Evolutionary conservation across 768 basidiomycete genomes (phyloP).

Genomic region (Suillus spraguei): DNA sequence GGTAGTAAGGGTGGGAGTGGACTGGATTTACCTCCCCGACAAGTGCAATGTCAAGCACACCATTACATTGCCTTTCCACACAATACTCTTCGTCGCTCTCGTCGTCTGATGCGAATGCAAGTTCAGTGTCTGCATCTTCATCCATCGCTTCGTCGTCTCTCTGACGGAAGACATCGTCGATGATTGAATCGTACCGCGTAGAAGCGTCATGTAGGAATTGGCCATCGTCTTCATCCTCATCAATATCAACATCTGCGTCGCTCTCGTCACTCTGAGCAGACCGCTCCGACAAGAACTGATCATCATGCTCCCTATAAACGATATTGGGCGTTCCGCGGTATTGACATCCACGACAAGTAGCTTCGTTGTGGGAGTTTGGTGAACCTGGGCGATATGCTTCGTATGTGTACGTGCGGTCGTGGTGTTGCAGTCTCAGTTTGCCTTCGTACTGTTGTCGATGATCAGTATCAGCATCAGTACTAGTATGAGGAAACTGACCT

Average conservation of each 20-base stretch:
- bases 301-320: conserved; percentile 21
- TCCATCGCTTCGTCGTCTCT: conserved; percentile 11
- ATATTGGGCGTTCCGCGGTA: conserved; percentile 32
- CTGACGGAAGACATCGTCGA: not conserved
- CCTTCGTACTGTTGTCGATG: not conserved
- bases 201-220: conserved; percentile 21
- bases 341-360: conserved; percentile 37
- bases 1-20: not conserved
- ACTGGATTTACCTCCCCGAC: conserved; percentile 52
- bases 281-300: not conserved
- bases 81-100: conserved; percentile 25
- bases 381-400: conserved; percentile 41
- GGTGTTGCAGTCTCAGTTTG: conserved; percentile 4
- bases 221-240: conserved; percentile 23
- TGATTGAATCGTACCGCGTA: not conserved
- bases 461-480: not conserved
- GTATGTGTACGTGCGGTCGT: conserved; percentile 36
- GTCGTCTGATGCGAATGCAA: conserved; percentile 26
- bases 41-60: conserved; percentile 62
- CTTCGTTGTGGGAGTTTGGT: conserved; percentile 45
- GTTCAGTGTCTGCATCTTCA: conserved; percentile 24
- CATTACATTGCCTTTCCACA: conserved; percentile 44
- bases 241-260: not conserved
- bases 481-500: conserved; percentile 21
- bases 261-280: conserved; percentile 1